These are phyloP conservation scores for Trypanosomatidae sp. DNA, from an alignment of 208 protist genomes.

Conservation along the genomic window DNA sequence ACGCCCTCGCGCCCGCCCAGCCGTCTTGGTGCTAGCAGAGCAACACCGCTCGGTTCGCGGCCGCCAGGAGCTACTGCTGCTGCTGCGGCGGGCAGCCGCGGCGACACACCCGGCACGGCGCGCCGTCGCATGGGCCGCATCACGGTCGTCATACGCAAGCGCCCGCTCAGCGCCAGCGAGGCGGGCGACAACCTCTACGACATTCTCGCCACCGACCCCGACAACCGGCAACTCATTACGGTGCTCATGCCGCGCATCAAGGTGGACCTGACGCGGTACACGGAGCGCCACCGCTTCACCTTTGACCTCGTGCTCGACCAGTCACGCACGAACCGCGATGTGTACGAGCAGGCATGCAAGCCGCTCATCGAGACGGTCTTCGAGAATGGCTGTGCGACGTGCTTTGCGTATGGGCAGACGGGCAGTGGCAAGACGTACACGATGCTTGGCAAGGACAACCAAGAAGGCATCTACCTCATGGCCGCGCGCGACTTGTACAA, in stretches of 20 bases:
- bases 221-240: slow-evolving; percentile 63
- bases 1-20: not conserved
- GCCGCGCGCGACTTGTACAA: slow-evolving; percentile 64
- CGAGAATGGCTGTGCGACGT: slow-evolving; percentile 83
- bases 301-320: slow-evolving; percentile 95
- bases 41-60: too few species aligned
- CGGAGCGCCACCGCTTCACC: slow-evolving; percentile 92
- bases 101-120: slow-evolving; percentile 1
- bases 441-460: slow-evolving; percentile 79
- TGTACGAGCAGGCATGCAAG: slow-evolving; percentile 85
- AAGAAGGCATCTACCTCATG: slow-evolving; percentile 75
- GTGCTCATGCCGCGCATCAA: slow-evolving; percentile 86
- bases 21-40: too few species aligned
- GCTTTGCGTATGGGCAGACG: slow-evolving; percentile 90
- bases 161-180: slow-evolving; percentile 77
- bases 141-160: slow-evolving; percentile 84
- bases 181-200: slow-evolving; percentile 69
- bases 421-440: slow-evolving; percentile 90
- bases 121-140: slow-evolving; percentile 48
- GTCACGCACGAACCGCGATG: slow-evolving; percentile 76
- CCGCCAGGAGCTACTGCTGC: too few species aligned
- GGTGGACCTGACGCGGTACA: slow-evolving; percentile 94
- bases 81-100: slow-evolving; percentile 4
- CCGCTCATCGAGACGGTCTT: slow-evolving; percentile 87
- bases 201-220: slow-evolving; percentile 77